A percentile compares a stretch with the other conserved stretches of the same genome.
phyloP scores from a whole-genome alignment of 495 filamentous ascomycete genomes.

The Cercophora scortea region DNA sequence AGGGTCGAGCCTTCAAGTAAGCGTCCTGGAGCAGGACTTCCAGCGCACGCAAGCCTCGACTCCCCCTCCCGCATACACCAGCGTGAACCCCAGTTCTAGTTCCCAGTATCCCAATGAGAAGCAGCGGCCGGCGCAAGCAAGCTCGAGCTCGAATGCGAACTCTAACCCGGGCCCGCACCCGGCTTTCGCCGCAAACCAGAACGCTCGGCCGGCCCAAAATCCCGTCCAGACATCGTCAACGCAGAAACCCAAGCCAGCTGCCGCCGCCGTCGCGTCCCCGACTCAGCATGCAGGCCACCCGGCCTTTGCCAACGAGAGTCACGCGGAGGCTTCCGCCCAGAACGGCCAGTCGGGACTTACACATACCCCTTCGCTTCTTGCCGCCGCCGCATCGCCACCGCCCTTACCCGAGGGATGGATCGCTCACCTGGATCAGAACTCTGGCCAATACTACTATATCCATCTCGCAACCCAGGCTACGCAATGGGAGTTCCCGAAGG shows the following conservation, averaged over 20 bases:
- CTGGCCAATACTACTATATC: conserved; percentile 98
- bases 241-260: conserved; percentile 12
- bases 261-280: conserved; percentile 28
- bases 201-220: conserved; percentile 1
- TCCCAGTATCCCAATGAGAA: conserved; percentile 75
- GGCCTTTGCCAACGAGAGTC: conserved; percentile 77
- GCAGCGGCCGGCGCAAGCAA: conserved; percentile 35
- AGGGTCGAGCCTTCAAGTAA: conserved; percentile 34
- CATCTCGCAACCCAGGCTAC: conserved; percentile 93
- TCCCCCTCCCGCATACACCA: conserved; percentile 89
- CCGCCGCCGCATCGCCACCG: conserved; percentile 73
- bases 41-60: conserved; percentile 79
- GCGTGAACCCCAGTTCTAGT: conserved; percentile 48
- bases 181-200: neutral
- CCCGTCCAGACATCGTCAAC: conserved; percentile 4
- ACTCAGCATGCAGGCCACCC: conserved; percentile 59
- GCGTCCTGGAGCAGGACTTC: conserved; percentile 78
- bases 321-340: conserved; percentile 28
- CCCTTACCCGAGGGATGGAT: conserved; percentile 98
- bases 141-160: conserved; percentile 30
- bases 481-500: conserved; percentile 97
- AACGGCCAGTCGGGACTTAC: conserved; percentile 31
- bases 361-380: conserved; percentile 41
- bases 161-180: conserved; percentile 11
- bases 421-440: conserved; percentile 88